Base-by-base conservation (phyloP, 2,329 filamentous ascomycete genomes). In the Venturia pyrina region DNA sequence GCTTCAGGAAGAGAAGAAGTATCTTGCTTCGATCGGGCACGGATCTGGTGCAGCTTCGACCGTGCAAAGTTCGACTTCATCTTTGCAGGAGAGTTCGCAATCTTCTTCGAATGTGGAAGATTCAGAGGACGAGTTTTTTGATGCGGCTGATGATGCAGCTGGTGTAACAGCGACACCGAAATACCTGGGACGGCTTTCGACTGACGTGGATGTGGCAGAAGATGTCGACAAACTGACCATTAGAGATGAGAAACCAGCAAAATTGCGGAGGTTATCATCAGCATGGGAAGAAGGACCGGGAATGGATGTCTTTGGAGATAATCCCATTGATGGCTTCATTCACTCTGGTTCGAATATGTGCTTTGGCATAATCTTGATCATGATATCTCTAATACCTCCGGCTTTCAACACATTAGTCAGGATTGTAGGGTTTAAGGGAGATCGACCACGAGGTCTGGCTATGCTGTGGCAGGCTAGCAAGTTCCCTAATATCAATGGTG, bases 351-450 rank as follows among this genome's bases (percentile, higher is more conserved):
- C 88, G 5, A 95, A 90, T 73, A 88, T 97, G 76, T 96, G 92
- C 75, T 97, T 93, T 71, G 95, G 95, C 3, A 83, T 96, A 41
- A 79, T 98, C 1, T 83, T 96, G 17, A 82, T 98, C 1, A 82
- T 98, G 65, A 87, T 98, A n/a, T 96, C 91, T 15, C 89, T 98
- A 79, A 87, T 98, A 0, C 96, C 95, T 0, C 95, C 95, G 0
- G 86, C 93, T 0, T 96, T 98, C 75, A 89, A 86, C n/a, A 89
- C 87, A 66, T 83, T 99, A 0, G 82, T 98, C 4, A 90, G 88
- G 67, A 88, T 98, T 53, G 89, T 97, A 40, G 95, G 95, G 0
- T 98, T 98, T 78, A 87, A 86, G 68, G 95, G 95, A 41, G 93
- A 98, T 74, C 88, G 93, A 56, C 86, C 91, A 68, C 84, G 88